Evolutionary conservation across 2,329 filamentous ascomycete species (phyloP), one percentile per base, ranked within the genome.

Genomic region (Chaetomium olivaceum): DNA sequence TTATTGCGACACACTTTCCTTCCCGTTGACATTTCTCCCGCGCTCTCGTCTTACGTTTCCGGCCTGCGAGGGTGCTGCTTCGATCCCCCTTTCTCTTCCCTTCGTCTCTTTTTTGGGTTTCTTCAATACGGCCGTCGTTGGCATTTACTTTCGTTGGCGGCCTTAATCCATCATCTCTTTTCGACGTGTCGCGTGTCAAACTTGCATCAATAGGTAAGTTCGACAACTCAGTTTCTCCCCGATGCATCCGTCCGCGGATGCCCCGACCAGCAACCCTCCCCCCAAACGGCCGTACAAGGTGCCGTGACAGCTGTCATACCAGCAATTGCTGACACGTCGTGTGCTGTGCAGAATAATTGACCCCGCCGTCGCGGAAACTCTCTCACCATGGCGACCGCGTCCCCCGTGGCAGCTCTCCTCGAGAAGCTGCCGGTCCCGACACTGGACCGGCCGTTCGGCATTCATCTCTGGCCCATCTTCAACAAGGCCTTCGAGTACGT

Each of bases 391-490:
- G 71, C 73, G 67, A 70, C 67, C 66, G 64, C 68, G 60, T 59
- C 69, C 46, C 66, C 81, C 63, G 76, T 80, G 66, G 78, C 80
- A 68, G 78, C 80, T 69, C 80, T 85, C 70, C 83, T 79, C 79
- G 82, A 85, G 75, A 79, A 84, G 73, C 74, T 88, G 60, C 70
- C 70, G 51, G 65, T 72, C 71, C 94, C 94, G 64, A 92, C 92
- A 68, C 84, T 98, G 79, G 93, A 97, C 77, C 88, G 91, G 70
- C 94, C 94, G 39, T 98, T 98, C 75, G 95, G 94, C 78, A 82
- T 98, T 72, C 85, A 91, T 70, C 81, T 97, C 79, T 98, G 95
- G 95, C 92, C 94, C 73, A 88, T 96, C 80, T 98, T 98, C 86
- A 91, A 90, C 81, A 92, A 93, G 82, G 89, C 84, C 73, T 98